Conservation (phyloP, 768 basidiomycete genomes). For the Suillus lakei region DNA sequence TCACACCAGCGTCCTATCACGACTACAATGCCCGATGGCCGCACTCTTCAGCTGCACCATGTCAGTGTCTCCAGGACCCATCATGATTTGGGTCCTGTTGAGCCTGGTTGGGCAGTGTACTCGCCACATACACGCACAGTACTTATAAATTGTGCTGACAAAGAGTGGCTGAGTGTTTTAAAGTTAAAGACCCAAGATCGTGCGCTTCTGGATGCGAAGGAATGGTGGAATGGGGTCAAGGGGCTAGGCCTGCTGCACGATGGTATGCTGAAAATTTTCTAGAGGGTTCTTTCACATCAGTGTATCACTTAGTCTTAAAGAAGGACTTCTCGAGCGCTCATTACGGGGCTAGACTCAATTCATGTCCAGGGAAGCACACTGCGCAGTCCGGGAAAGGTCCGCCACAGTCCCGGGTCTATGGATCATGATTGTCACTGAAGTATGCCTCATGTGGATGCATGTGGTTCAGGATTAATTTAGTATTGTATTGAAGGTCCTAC, state of each 20-base stretch:
- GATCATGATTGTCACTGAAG: background rate
- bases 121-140: conserved; percentile 44
- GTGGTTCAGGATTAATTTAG: background rate
- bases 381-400: background rate
- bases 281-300: background rate
- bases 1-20: conserved; percentile 60
- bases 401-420: too few relatives aligned
- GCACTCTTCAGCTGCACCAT: conserved; percentile 47
- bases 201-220: conserved; percentile 55
- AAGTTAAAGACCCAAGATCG: conserved; percentile 67
- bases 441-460: background rate
- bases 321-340: background rate
- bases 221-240: conserved; percentile 81
- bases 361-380: background rate
- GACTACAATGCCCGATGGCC: conserved; percentile 38
- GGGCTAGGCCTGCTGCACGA: conserved; percentile 32
- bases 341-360: background rate
- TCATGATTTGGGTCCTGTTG: conserved; percentile 18
- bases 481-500: background rate
- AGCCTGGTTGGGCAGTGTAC: conserved; percentile 50
- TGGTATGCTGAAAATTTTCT: conserved; percentile 8
- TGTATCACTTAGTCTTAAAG: background rate
- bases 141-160: conserved; percentile 58
- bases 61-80: conserved; percentile 19
- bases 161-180: conserved; percentile 56